Evolutionary conservation across 106 monocot species (phyloP), one percentile per base, ranked within the genome.

Genomic region (Ottelia alismoides): DNA sequence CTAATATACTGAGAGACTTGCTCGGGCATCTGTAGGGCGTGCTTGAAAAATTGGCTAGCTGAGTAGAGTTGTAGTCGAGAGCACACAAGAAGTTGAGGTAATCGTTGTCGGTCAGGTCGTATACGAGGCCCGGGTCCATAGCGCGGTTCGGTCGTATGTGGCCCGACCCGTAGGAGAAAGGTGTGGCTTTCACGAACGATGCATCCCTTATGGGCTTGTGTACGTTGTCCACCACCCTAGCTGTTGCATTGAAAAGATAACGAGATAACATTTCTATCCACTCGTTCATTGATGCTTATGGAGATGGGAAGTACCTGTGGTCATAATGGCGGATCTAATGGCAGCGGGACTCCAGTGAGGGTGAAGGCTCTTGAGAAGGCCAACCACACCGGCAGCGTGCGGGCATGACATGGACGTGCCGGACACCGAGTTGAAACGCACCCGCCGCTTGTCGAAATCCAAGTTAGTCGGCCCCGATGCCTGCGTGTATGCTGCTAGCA

Each of bases 391-490:
- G n/a, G 89, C 51, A 30, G 77, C 32, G 60, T 89, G 89, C 28
- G 89, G 89, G 64, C 84, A 84, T 12, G 89, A 74, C 89, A 90
- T 90, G 27, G 89, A 90, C 0, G 89, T 90, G 17, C 89, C 89
- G 0, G 89, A 90, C 4, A 52, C 64, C 0, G 62, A 61, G 35
- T 91, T 91, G 63, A 72, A 84, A 7, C 27, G 25, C 2, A 65
- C 64, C 20, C 64, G 64, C 11, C 64, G 35, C 6, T 25, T 0
- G 27, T 65, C 64, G 28, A 18, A 30, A 0, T 20, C 19, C 0
- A 43, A 45, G 2, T 45, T 28, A 19, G 45, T 54, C 26, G 64
- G 64, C 1, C 45, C 53, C 3, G 17, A 0, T 0, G 53, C 54
- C 14, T 16, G 27, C 16, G 53, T 54, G 45, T 25, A 65, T 28